Evolutionary conservation across 2,329 filamentous ascomycete species (phyloP).

Genomic region (Neonectria faginata): DNA sequence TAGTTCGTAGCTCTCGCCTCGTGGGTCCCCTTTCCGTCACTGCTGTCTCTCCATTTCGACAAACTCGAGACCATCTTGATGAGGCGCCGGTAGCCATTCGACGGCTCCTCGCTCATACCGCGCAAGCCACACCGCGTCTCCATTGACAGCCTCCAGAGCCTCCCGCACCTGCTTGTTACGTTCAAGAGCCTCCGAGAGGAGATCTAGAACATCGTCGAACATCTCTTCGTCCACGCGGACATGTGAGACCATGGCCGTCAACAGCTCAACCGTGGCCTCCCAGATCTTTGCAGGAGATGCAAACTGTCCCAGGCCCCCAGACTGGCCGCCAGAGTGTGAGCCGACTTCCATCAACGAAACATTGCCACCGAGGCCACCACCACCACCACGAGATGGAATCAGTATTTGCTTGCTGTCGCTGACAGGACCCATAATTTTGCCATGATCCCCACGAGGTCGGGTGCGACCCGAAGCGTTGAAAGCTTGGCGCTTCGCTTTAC

Average conservation of each 20-base stretch:
- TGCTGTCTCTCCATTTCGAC: slow-evolving; percentile 41
- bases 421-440: slow-evolving; percentile 30
- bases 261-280: slow-evolving; percentile 69
- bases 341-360: slow-evolving; percentile 20
- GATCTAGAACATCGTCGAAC: slow-evolving; percentile 77
- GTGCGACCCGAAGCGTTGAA: slow-evolving; percentile 35
- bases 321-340: slow-evolving; percentile 37
- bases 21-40: slow-evolving; percentile 21
- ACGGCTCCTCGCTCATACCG: slow-evolving; percentile 61
- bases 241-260: slow-evolving; percentile 70
- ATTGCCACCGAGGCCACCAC: slow-evolving; percentile 36
- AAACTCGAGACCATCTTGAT: slow-evolving; percentile 58
- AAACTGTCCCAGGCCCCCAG: slow-evolving; percentile 64
- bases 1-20: slow-evolving; percentile 17
- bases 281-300: slow-evolving; percentile 73
- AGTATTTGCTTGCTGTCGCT: slow-evolving; percentile 45
- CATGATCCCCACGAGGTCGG: slow-evolving; percentile 36
- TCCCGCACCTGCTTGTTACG: slow-evolving; percentile 61
- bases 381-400: slow-evolving; percentile 48
- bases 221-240: slow-evolving; percentile 75
- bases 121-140: slow-evolving; percentile 81
- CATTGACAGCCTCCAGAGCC: slow-evolving; percentile 73
- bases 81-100: slow-evolving; percentile 52
- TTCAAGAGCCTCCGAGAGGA: slow-evolving; percentile 66
- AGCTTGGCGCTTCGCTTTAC: slow-evolving; percentile 56